phyloP scores from a whole-genome alignment of 805 yeast species.

The Danielia reshetovae region DNA sequence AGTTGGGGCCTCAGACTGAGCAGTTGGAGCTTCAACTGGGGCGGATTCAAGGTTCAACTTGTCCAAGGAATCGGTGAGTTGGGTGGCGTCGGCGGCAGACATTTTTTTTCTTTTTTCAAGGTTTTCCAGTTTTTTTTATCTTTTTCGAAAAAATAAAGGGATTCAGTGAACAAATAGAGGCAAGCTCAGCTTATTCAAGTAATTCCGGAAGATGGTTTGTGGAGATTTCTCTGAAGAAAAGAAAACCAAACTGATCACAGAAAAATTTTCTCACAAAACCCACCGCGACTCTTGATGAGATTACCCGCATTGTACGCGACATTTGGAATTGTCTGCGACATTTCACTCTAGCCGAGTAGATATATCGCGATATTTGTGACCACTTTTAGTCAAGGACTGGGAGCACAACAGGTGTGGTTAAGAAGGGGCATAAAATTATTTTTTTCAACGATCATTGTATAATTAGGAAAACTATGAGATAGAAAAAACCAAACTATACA shows the following conservation, averaged over 20 bases:
- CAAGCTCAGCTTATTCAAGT: too few relatives aligned
- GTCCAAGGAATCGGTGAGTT: conserved; percentile 45
- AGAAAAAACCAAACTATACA: too few relatives aligned
- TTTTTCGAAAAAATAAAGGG: conserved; percentile 7
- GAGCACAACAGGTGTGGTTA: too few relatives aligned
- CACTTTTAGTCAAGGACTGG: too few relatives aligned
- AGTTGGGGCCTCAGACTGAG: conserved; percentile 26
- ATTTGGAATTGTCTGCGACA: too few relatives aligned
- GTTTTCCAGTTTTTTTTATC: conserved; percentile 8
- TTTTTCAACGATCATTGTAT: too few relatives aligned
- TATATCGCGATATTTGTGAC: too few relatives aligned
- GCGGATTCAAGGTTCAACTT: conserved; percentile 42
- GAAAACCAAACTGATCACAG: conserved; percentile 4
- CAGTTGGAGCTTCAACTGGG: conserved; percentile 25
- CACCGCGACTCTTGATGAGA: conserved; percentile 3
- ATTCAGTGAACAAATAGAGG: conserved; percentile 6
- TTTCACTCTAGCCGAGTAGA: too few relatives aligned
- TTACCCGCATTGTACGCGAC: conserved; percentile 4
- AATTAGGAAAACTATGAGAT: too few relatives aligned
- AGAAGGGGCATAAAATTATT: too few relatives aligned
- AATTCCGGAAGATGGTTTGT: too few relatives aligned
- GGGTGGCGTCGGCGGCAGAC: conserved; percentile 38
- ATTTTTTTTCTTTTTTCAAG: conserved; percentile 17
- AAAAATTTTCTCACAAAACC: conserved; percentile 9
- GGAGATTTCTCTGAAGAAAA: conserved; percentile 18